These are phyloP conservation scores for Venturiaceae sp. DNA, from an alignment of 2,329 filamentous ascomycete species.

Conservation along the genomic window DNA sequence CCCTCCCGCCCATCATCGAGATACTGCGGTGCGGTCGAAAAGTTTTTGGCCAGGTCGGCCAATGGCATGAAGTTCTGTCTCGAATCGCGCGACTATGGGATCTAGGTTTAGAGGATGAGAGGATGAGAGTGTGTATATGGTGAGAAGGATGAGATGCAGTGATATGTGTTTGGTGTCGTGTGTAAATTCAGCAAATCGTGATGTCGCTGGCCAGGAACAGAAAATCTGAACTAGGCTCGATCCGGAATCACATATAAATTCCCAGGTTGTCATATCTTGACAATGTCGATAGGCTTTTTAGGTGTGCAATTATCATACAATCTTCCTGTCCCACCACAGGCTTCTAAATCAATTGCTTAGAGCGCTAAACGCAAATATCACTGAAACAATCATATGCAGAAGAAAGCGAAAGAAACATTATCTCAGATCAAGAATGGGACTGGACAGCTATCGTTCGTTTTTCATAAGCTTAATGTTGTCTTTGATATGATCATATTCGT, in stretches of 20 bases:
- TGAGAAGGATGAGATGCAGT: neutral
- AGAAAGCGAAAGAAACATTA: too few species aligned
- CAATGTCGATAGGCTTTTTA: neutral
- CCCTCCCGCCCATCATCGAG: neutral
- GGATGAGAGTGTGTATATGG: neutral
- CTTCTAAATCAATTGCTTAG: too few species aligned
- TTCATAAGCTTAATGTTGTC: too few species aligned
- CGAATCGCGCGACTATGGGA: neutral
- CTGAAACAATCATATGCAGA: too few species aligned
- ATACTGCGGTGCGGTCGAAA: neutral
- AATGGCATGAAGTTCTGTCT: neutral
- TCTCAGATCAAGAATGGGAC: too few species aligned
- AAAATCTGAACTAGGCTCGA: neutral
- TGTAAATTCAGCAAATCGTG: too few species aligned
- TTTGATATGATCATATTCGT: too few species aligned
- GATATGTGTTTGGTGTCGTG: neutral
- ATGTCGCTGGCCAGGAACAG: too few species aligned
- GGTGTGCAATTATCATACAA: too few species aligned
- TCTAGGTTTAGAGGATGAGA: neutral
- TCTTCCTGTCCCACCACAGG: too few species aligned
- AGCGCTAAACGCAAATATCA: too few species aligned
- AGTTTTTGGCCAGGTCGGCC: conserved; percentile 1
- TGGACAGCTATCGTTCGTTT: too few species aligned
- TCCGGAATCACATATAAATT: neutral
- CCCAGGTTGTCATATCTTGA: neutral